phyloP scores from a whole-genome alignment of 768 basidiomycete genomes.

The Roridomyces roridus region DNA sequence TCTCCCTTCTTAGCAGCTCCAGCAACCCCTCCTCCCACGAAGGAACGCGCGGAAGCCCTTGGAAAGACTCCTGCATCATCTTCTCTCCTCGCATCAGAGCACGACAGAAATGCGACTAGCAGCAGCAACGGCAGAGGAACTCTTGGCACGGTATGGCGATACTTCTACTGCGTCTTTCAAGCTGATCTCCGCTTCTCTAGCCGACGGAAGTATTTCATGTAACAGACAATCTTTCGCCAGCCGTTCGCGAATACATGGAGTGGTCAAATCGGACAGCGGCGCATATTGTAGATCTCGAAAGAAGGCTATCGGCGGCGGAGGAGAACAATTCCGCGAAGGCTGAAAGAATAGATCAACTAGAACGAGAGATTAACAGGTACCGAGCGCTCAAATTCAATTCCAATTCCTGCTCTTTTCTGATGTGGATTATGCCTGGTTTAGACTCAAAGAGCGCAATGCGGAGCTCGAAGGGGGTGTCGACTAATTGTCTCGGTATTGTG shows the following conservation, averaged over 20 bases:
- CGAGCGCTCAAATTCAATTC: not conserved
- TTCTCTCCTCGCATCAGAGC: too few species aligned
- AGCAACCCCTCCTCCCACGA: too few species aligned
- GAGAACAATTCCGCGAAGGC: conserved; percentile 41
- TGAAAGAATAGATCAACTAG: conserved; percentile 35
- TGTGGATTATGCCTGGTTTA: not conserved
- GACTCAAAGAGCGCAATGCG: conserved; percentile 11
- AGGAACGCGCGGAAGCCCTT: too few species aligned
- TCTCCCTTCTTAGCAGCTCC: too few species aligned
- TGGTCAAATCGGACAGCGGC: not conserved
- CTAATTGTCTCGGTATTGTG: too few species aligned
- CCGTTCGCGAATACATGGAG: not conserved
- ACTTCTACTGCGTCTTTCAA: too few species aligned
- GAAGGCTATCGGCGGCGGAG: conserved; percentile 41
- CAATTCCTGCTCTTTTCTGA: not conserved
- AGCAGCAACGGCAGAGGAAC: too few species aligned
- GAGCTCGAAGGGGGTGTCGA: too few species aligned
- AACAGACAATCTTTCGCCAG: not conserved
- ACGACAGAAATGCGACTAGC: too few species aligned
- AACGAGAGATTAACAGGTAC: conserved; percentile 31
- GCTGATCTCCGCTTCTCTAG: too few species aligned
- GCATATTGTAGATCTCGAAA: conserved; percentile 43
- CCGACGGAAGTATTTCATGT: too few species aligned
- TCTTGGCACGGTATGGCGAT: not conserved
- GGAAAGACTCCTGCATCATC: not conserved